Conservation (phyloP, 164 flowering plant species). For the Tetracentron sinense region DNA sequence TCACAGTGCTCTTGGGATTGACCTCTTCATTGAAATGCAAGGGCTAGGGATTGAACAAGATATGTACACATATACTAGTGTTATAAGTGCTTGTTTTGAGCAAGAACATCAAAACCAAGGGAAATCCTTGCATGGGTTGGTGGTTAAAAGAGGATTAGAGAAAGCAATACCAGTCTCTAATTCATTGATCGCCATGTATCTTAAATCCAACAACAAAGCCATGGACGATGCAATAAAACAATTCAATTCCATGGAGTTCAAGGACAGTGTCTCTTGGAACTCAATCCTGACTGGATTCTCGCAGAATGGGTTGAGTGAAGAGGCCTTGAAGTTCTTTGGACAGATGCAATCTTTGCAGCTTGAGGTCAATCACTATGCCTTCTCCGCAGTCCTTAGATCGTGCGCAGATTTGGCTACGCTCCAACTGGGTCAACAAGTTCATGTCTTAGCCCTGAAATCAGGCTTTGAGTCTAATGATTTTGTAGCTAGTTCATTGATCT, state of each 20-base stretch:
- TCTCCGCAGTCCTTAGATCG: conserved; percentile 64
- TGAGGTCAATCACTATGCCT: conserved; percentile 59
- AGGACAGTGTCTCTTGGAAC: conserved; percentile 82
- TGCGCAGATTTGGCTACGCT: conserved; percentile 81
- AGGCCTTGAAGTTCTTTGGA: conserved; percentile 53
- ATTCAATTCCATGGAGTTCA: conserved; percentile 46
- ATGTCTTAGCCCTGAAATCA: conserved; percentile 45
- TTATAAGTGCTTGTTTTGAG: conserved; percentile 60
- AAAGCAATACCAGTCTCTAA: conserved; percentile 46
- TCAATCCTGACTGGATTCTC: conserved; percentile 75
- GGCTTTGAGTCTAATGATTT: conserved; percentile 56
- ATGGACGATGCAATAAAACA: conserved; percentile 54
- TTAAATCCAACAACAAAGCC: conserved; percentile 32
- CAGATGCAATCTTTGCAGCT: conserved; percentile 39
- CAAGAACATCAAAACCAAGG: conserved; percentile 35
- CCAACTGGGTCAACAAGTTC: conserved; percentile 71
- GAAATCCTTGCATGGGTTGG: conserved; percentile 60
- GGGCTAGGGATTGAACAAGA: conserved; percentile 53
- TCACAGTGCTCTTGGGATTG: conserved; percentile 32
- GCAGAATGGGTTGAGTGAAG: conserved; percentile 61
- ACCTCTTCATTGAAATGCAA: conserved; percentile 55
- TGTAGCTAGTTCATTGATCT: conserved; percentile 71
- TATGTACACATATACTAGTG: conserved; percentile 62
- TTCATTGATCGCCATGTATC: conserved; percentile 68
- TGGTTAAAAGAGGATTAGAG: conserved; percentile 62